phyloP scores from a whole-genome alignment of 2,329 filamentous ascomycete genomes.

The Fusarium coicis region DNA sequence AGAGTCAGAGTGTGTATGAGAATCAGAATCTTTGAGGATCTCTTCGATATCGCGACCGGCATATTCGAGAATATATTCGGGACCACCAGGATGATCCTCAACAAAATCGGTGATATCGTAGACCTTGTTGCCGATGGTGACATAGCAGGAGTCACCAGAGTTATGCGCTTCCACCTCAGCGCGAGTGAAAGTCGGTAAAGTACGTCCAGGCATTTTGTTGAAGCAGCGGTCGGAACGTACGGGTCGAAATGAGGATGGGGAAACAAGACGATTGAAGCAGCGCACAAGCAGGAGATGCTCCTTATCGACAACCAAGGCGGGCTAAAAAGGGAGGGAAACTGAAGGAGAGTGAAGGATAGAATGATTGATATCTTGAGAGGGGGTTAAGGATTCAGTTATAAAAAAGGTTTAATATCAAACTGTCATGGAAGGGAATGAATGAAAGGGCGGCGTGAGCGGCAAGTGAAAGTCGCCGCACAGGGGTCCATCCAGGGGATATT shows the following conservation, averaged over 20 bases:
- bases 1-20: conserved; percentile 87
- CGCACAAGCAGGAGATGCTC: conserved; percentile 19
- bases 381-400: conserved; percentile 1
- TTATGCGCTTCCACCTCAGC: conserved; percentile 86
- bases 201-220: conserved; percentile 77
- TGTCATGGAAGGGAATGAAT: conserved; percentile 4
- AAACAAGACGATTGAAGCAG: conserved; percentile 2
- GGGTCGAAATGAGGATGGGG: conserved; percentile 11
- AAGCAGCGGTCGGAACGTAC: conserved; percentile 25
- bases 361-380: conserved; percentile 10
- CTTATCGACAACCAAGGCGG: conserved; percentile 14
- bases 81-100: conserved; percentile 89
- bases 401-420: conserved; percentile 27
- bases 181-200: conserved; percentile 83
- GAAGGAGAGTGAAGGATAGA: conserved; percentile 14
- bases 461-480: conserved; percentile 33
- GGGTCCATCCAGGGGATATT: conserved; percentile 40
- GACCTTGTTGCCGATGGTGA: conserved; percentile 88
- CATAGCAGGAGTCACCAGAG: conserved; percentile 86
- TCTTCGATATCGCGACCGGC: conserved; percentile 85
- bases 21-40: conserved; percentile 84
- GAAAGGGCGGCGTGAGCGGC: conserved; percentile 33
- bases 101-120: conserved; percentile 96
- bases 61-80: conserved; percentile 88
- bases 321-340: background rate